Conservation (phyloP, 2,329 filamentous ascomycete genomes). For the Myriosclerotinia scirpicola region DNA sequence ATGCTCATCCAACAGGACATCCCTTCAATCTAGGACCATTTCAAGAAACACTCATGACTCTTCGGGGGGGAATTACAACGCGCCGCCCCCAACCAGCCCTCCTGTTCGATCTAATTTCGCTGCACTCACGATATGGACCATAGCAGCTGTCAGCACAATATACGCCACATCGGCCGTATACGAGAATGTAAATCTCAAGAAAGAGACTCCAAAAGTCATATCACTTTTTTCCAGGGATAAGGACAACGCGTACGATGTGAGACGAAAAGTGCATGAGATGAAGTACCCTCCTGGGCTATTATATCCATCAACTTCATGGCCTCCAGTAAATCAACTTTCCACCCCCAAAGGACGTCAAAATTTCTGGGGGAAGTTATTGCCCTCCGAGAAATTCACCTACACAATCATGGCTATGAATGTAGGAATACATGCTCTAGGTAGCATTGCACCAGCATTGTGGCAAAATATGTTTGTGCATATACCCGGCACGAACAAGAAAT, state of each 20-base stretch:
- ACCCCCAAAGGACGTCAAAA: background rate
- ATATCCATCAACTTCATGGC: constrained; percentile 1
- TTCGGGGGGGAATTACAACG: background rate
- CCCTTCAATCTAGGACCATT: background rate
- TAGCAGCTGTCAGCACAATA: constrained; percentile 13
- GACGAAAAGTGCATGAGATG: constrained; percentile 12
- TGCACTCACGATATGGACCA: constrained; percentile 9
- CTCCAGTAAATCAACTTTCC: background rate
- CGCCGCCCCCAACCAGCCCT: background rate
- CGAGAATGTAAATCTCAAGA: constrained; percentile 13
- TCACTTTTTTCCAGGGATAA: background rate
- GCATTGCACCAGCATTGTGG: constrained; percentile 7
- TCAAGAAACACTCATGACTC: background rate
- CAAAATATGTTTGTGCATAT: background rate
- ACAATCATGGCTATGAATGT: constrained; percentile 1
- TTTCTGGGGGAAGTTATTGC: constrained; percentile 6
- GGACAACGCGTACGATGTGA: background rate
- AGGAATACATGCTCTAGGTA: constrained; percentile 5
- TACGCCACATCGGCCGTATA: background rate
- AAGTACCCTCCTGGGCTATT: background rate
- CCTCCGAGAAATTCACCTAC: constrained; percentile 9
- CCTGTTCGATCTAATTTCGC: background rate
- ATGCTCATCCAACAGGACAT: background rate
- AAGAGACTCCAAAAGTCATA: constrained; percentile 5
- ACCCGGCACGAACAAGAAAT: constrained; percentile 3